Conservation (phyloP, 164 flowering plant species). For the Magnolia changhungtana region DNA sequence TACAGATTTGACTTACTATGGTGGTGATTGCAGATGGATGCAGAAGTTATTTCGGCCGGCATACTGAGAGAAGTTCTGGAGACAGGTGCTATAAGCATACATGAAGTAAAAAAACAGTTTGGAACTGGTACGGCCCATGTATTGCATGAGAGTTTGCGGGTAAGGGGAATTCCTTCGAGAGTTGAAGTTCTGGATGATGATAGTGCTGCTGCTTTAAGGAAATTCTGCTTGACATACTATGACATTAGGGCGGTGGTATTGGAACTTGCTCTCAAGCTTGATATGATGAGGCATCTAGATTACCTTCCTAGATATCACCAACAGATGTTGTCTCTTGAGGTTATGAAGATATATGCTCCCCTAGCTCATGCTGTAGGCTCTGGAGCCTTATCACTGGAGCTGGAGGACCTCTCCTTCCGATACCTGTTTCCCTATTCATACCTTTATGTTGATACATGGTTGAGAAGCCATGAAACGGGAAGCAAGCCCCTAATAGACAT, state of each 20-base stretch:
- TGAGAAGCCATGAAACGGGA: constrained; percentile 67
- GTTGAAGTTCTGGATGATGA: constrained; percentile 66
- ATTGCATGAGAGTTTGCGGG: constrained; percentile 68
- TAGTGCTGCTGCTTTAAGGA: constrained; percentile 59
- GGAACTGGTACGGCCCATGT: constrained; percentile 72
- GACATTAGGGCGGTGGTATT: constrained; percentile 77
- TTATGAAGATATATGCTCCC: constrained; percentile 76
- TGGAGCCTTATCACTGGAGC: constrained; percentile 52
- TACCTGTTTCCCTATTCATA: constrained; percentile 83
- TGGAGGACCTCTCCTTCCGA: constrained; percentile 82
- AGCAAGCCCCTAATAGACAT: constrained; percentile 52
- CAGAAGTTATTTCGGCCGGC: constrained; percentile 85
- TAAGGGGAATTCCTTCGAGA: constrained; percentile 52
- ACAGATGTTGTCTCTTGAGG: constrained; percentile 63
- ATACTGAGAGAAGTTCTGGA: constrained; percentile 63
- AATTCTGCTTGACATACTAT: constrained; percentile 75
- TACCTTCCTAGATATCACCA: constrained; percentile 75
- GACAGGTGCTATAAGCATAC: constrained; percentile 48
- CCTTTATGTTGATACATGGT: constrained; percentile 74
- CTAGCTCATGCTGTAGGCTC: constrained; percentile 82
- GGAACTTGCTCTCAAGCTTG: constrained; percentile 69
- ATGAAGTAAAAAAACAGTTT: constrained; percentile 48
- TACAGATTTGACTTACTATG: background rate
- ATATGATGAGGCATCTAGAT: constrained; percentile 75
- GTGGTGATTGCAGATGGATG: constrained; percentile 72